Percentiles rank a stretch among this genome's conserved stretches.
Evolutionary conservation across 768 basidiomycete species (phyloP).

Genomic region (Macrolepiota fuliginosa): DNA sequence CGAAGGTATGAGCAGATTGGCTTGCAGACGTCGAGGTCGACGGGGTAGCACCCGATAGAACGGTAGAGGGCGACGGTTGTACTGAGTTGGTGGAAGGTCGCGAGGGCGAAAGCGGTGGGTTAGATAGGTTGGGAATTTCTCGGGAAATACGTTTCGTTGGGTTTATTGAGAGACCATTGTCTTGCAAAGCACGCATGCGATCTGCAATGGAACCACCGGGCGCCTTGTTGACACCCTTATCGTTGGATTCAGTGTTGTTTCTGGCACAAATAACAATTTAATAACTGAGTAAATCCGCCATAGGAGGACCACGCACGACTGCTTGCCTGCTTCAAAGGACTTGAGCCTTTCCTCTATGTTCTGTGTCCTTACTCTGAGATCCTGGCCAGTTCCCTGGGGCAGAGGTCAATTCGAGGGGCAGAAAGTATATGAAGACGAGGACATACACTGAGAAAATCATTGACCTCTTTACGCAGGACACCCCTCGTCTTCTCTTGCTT

Average conservation of each 20-base stretch:
- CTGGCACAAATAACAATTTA: slow-evolving; percentile 3
- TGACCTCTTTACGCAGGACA: slow-evolving; percentile 58
- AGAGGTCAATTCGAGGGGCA: slow-evolving; percentile 9
- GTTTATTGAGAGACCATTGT: slow-evolving; percentile 63
- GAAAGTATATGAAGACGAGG: slow-evolving; percentile 9
- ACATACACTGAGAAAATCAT: slow-evolving; percentile 64
- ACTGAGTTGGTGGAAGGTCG: slow-evolving; percentile 26
- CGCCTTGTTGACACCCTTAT: slow-evolving; percentile 40
- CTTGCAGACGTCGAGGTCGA: slow-evolving; percentile 31
- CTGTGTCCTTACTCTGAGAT: slow-evolving; percentile 33
- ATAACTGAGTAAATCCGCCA: slow-evolving; percentile 4
- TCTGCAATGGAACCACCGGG: slow-evolving; percentile 74
- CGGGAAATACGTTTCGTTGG: slow-evolving; percentile 58
- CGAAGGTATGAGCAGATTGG: slow-evolving; percentile 61
- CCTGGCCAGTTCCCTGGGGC: slow-evolving; percentile 33
- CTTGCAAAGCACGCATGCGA: slow-evolving; percentile 72
- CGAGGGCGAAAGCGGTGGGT: slow-evolving; percentile 40
- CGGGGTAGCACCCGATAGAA: slow-evolving; percentile 24
- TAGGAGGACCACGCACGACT: slow-evolving; percentile 25
- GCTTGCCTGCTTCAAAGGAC: slow-evolving; percentile 35
- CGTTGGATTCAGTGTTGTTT: slow-evolving; percentile 19
- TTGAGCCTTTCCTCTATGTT: slow-evolving; percentile 47
- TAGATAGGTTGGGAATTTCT: slow-evolving; percentile 42
- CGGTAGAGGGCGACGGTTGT: slow-evolving; percentile 23
- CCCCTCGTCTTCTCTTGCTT: slow-evolving; percentile 43